Conservation (phyloP, 2,329 filamentous ascomycete genomes). For the Clarireedia homoeocarpa region DNA sequence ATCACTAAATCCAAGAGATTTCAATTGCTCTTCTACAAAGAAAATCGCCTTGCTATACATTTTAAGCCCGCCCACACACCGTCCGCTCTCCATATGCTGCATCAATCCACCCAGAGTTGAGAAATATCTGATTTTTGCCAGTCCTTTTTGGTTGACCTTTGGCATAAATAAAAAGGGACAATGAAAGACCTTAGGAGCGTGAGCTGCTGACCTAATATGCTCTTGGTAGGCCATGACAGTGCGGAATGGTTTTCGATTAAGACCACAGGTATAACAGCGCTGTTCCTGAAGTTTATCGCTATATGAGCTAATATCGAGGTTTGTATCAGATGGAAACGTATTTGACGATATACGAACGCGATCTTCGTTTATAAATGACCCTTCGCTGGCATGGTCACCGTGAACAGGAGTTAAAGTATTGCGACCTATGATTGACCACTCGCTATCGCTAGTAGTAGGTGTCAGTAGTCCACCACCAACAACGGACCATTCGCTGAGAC, state of each 20-base stretch:
- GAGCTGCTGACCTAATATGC: slow-evolving; percentile 10
- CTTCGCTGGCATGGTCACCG: slow-evolving; percentile 9
- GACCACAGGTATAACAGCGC: slow-evolving; percentile 5
- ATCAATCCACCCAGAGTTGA: slow-evolving; percentile 11
- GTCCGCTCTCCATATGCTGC: slow-evolving; percentile 14
- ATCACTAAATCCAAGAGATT: slow-evolving; percentile 7
- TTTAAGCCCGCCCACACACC: slow-evolving; percentile 9
- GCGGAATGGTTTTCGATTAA: slow-evolving; percentile 6
- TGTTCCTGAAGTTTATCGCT: slow-evolving; percentile 1
- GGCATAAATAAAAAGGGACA: slow-evolving; percentile 10
- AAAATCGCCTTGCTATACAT: slow-evolving; percentile 7
- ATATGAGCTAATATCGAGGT: slow-evolving; percentile 1
- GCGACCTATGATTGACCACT: slow-evolving; percentile 9
- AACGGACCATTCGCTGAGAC: slow-evolving; percentile 10
- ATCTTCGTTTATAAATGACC: slow-evolving; percentile 9
- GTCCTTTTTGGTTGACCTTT: slow-evolving; percentile 1
- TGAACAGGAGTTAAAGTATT: slow-evolving; percentile 4
- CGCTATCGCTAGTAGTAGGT: slow-evolving; percentile 8
- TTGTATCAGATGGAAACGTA: not conserved
- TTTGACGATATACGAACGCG: slow-evolving; percentile 2
- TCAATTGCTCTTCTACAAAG: slow-evolving; percentile 12
- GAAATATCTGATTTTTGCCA: slow-evolving; percentile 4
- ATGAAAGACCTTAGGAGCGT: slow-evolving; percentile 10
- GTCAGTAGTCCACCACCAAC: slow-evolving; percentile 1
- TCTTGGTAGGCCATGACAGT: slow-evolving; percentile 5